phyloP scores from a whole-genome alignment of 2,329 filamentous ascomycete genomes.

The Colletotrichum eleusines region DNA sequence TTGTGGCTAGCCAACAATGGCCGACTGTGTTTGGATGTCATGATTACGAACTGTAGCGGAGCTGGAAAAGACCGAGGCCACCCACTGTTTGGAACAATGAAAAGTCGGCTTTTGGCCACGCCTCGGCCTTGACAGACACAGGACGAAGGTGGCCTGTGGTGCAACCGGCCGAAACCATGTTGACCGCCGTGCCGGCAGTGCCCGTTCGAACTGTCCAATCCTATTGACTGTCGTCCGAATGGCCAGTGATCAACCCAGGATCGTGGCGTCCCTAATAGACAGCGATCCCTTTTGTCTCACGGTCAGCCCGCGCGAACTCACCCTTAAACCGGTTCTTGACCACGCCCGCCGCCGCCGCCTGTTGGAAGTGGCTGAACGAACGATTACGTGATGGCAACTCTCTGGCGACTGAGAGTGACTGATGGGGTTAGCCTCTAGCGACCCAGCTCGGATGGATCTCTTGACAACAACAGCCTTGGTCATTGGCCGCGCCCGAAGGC shows the following conservation, averaged over 20 bases:
- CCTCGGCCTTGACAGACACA: slow-evolving; percentile 28
- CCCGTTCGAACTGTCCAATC: slow-evolving; percentile 22
- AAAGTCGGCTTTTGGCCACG: slow-evolving; percentile 31
- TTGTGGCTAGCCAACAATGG: neutral
- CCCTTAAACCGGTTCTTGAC: slow-evolving; percentile 17
- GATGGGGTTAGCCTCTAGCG: slow-evolving; percentile 31
- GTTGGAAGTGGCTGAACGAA: slow-evolving; percentile 27
- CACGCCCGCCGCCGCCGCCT: slow-evolving; percentile 14
- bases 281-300: slow-evolving; percentile 38
- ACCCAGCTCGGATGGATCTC: slow-evolving; percentile 27
- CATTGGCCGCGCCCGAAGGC: slow-evolving; percentile 30
- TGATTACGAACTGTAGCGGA: neutral
- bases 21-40: neutral
- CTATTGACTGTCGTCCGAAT: slow-evolving; percentile 7
- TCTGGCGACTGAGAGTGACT: neutral
- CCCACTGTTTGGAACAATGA: neutral
- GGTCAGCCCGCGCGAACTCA: slow-evolving; percentile 33
- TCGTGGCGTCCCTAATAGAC: slow-evolving; percentile 29
- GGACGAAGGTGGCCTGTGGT: slow-evolving; percentile 25
- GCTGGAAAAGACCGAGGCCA: neutral
- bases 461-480: slow-evolving; percentile 35
- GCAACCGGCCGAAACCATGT: slow-evolving; percentile 35
- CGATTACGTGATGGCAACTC: slow-evolving; percentile 16
- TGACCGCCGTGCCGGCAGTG: slow-evolving; percentile 13
- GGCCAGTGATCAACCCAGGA: slow-evolving; percentile 14